Conservation (phyloP, 805 yeast species). For the Lachancea sp. region DNA sequence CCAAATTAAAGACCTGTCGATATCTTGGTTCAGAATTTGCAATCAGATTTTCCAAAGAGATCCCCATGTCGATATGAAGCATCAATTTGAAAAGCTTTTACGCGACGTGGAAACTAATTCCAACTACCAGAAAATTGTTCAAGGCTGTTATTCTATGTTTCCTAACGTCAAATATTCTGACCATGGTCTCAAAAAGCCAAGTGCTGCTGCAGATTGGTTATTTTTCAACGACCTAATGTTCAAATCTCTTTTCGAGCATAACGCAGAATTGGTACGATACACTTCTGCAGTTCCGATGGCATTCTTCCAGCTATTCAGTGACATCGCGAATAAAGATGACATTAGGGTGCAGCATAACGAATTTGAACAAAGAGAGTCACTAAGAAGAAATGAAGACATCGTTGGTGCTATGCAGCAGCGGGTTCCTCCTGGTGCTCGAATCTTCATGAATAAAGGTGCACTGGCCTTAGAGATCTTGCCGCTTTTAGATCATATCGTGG, state of each 20-base stretch:
- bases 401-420: slow-evolving; percentile 20
- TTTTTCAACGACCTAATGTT: slow-evolving; percentile 58
- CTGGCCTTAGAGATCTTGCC: slow-evolving; percentile 34
- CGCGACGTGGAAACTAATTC: slow-evolving; percentile 42
- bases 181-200: slow-evolving; percentile 52
- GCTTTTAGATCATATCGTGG: slow-evolving; percentile 28
- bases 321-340: slow-evolving; percentile 40
- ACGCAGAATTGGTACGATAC: slow-evolving; percentile 48
- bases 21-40: slow-evolving; percentile 63
- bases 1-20: slow-evolving; percentile 48
- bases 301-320: slow-evolving; percentile 59
- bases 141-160: slow-evolving; percentile 66
- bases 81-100: slow-evolving; percentile 44
- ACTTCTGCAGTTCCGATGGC: slow-evolving; percentile 52
- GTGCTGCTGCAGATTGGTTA: slow-evolving; percentile 67
- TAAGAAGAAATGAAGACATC: slow-evolving; percentile 28
- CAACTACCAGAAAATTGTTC: slow-evolving; percentile 56
- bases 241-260: slow-evolving; percentile 35
- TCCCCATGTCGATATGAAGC: slow-evolving; percentile 39
- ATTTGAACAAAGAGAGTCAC: slow-evolving; percentile 27
- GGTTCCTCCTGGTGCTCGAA: slow-evolving; percentile 14
- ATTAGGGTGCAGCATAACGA: slow-evolving; percentile 30
- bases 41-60: slow-evolving; percentile 54
- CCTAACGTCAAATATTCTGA: slow-evolving; percentile 60
- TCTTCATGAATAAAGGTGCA: slow-evolving; percentile 18